Percentiles rank a stretch among this genome's conserved stretches.
These are phyloP conservation scores for Seiridium cupressi DNA, from an alignment of 2,329 filamentous ascomycete species.

Conservation along the genomic window DNA sequence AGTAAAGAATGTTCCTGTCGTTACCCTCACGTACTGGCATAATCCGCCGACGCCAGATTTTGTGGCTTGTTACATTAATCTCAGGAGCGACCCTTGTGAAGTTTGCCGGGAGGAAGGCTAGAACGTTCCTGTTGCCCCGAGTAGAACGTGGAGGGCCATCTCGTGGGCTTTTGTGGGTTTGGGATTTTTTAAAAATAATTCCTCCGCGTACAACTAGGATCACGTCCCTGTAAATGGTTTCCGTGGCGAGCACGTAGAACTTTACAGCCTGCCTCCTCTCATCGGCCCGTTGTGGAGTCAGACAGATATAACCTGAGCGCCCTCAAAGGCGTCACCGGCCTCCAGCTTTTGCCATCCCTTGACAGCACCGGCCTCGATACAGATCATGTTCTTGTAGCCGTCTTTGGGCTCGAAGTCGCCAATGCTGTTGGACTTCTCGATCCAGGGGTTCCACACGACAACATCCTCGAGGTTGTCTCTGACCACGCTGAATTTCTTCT, in stretches of 20 bases:
- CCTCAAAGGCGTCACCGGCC: slow-evolving; percentile 67
- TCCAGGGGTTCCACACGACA: slow-evolving; percentile 97
- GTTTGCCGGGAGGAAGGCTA: too few species aligned
- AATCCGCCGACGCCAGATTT: too few species aligned
- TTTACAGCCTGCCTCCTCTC: not conserved
- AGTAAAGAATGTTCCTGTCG: too few species aligned
- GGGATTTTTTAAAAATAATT: too few species aligned
- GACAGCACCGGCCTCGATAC: slow-evolving; percentile 87
- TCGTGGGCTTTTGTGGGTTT: too few species aligned
- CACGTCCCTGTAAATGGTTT: too few species aligned
- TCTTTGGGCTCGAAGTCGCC: slow-evolving; percentile 86
- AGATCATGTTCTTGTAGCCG: slow-evolving; percentile 91
- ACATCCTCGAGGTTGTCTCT: slow-evolving; percentile 85
- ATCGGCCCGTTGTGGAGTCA: slow-evolving; percentile 17
- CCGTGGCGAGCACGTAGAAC: not conserved
- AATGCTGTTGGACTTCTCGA: slow-evolving; percentile 77
- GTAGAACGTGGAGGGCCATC: too few species aligned
- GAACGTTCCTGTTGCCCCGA: too few species aligned
- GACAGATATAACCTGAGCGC: slow-evolving; percentile 53
- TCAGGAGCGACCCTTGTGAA: too few species aligned
- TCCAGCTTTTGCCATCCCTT: slow-evolving; percentile 81
- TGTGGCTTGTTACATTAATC: too few species aligned
- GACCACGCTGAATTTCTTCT: slow-evolving; percentile 68
- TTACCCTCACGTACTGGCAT: too few species aligned
- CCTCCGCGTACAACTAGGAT: too few species aligned